A percentile compares a stretch with the other conserved stretches of the same genome.
Conservation (phyloP, 2,329 filamentous ascomycete genomes). For the Fusarium torreyae region DNA sequence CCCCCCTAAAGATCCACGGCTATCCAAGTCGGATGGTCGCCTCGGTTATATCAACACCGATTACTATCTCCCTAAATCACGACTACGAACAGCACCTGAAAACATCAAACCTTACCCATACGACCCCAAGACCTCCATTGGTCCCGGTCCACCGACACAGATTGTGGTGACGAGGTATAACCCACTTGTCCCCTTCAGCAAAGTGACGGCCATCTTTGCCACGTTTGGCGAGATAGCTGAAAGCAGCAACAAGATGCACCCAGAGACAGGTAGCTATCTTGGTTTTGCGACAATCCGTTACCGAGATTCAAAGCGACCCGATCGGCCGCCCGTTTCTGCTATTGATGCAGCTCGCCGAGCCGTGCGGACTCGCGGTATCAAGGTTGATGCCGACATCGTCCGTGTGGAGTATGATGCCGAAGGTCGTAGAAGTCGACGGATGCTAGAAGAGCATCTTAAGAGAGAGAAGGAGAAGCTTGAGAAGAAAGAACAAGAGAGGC, state of each 20-base stretch:
- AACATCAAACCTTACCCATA: constrained; percentile 85
- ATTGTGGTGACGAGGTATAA: constrained; percentile 98
- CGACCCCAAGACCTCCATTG: constrained; percentile 86
- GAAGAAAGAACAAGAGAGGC: constrained; percentile 63
- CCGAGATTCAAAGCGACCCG: constrained; percentile 74
- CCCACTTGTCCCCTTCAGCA: constrained; percentile 84
- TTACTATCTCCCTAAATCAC: constrained; percentile 79
- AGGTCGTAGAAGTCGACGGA: constrained; percentile 83
- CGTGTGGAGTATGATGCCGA: constrained; percentile 92
- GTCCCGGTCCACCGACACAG: constrained; percentile 89
- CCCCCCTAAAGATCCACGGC: constrained; percentile 85
- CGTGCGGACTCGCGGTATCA: constrained; percentile 80
- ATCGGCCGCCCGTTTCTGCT: constrained; percentile 70
- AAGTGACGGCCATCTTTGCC: constrained; percentile 82
- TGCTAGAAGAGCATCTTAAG: constrained; percentile 82
- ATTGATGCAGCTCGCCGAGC: constrained; percentile 87
- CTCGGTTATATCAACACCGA: constrained; percentile 78
- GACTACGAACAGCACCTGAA: constrained; percentile 80
- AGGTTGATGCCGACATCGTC: constrained; percentile 83
- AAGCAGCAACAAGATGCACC: constrained; percentile 95
- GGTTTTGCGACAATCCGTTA: constrained; percentile 95
- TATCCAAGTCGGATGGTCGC: constrained; percentile 75
- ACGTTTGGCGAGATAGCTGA: constrained; percentile 90
- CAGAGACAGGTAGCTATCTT: constrained; percentile 92
- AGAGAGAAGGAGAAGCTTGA: constrained; percentile 76